A percentile compares a stretch with the other conserved stretches of the same genome.
phyloP scores from a whole-genome alignment of 257 asterid species.

The Cordia subcordata region DNA sequence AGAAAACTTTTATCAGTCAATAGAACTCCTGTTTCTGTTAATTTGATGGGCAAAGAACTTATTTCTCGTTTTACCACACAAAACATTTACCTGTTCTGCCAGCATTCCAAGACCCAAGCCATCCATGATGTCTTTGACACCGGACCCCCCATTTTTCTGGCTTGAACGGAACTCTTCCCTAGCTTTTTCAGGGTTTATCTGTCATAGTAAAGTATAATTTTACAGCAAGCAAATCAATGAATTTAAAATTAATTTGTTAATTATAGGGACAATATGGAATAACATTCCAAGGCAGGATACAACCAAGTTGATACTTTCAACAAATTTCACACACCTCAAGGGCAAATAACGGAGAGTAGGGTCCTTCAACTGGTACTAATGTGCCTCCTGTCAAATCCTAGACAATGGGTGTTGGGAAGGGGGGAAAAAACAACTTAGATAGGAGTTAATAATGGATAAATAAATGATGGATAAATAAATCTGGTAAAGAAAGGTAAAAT shows the following conservation, averaged over 20 bases:
- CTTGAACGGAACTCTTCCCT: slow-evolving; percentile 80
- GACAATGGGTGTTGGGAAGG: slow-evolving; percentile 13
- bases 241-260: neutral
- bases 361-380: slow-evolving; percentile 89
- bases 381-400: slow-evolving; percentile 93
- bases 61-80: slow-evolving; percentile 5
- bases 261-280: neutral
- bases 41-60: neutral
- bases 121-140: slow-evolving; percentile 95
- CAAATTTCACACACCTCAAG: slow-evolving; percentile 66
- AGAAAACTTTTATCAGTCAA: too few species aligned
- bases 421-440: slow-evolving; percentile 12
- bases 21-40: neutral
- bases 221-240: neutral
- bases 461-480: neutral
- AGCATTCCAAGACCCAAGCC: slow-evolving; percentile 97
- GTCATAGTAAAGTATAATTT: slow-evolving; percentile 27
- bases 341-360: slow-evolving; percentile 83
- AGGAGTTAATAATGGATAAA: too few species aligned
- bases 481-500: slow-evolving; percentile 1
- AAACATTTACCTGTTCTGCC: slow-evolving; percentile 75
- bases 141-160: slow-evolving; percentile 74
- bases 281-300: slow-evolving; percentile 1
- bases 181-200: slow-evolving; percentile 95
- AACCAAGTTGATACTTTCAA: neutral